phyloP scores from a whole-genome alignment of 2,329 filamentous ascomycete species.

The Phyllosticta citriasiana region DNA sequence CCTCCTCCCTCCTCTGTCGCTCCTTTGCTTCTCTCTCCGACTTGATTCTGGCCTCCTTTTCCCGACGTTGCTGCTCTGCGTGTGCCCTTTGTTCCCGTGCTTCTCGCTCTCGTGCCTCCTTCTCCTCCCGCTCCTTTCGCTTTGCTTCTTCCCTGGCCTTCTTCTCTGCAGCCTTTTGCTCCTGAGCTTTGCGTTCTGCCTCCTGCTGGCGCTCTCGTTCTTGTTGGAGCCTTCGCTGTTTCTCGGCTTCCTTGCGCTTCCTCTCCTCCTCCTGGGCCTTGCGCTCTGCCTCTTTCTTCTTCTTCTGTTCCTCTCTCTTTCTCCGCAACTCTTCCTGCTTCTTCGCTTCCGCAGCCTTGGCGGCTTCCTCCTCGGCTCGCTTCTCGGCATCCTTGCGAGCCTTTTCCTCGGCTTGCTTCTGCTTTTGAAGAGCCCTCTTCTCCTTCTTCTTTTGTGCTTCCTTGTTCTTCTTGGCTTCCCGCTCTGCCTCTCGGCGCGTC shows the following conservation, averaged over 20 bases:
- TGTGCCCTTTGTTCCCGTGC: conserved; percentile 56
- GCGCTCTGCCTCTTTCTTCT: conserved; percentile 82
- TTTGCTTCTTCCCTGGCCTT: conserved; percentile 61
- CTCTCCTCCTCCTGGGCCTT: conserved; percentile 86
- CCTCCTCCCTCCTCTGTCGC: conserved; percentile 32
- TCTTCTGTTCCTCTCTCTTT: conserved; percentile 81
- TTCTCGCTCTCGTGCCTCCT: conserved; percentile 60
- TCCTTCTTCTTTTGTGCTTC: conserved; percentile 95
- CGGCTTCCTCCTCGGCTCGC: conserved; percentile 73
- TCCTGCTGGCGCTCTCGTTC: conserved; percentile 80
- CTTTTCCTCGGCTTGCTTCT: conserved; percentile 82
- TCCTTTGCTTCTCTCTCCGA: conserved; percentile 31
- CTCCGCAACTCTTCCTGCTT: conserved; percentile 69
- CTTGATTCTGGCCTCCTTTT: conserved; percentile 47
- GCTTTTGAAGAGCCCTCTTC: conserved; percentile 81
- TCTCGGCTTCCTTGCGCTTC: conserved; percentile 74
- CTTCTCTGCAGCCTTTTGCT: conserved; percentile 72
- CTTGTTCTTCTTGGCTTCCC: conserved; percentile 85
- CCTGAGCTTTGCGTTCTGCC: conserved; percentile 70
- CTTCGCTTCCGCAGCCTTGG: conserved; percentile 65
- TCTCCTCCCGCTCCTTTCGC: conserved; percentile 64
- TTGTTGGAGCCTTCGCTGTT: conserved; percentile 66
- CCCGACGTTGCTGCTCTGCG: conserved; percentile 47
- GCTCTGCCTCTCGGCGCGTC: conserved; percentile 60
- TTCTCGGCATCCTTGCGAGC: conserved; percentile 80